These are phyloP conservation scores for Aschersonia sp. DNA, from an alignment of 2,329 filamentous ascomycete genomes.

Conservation along the genomic window DNA sequence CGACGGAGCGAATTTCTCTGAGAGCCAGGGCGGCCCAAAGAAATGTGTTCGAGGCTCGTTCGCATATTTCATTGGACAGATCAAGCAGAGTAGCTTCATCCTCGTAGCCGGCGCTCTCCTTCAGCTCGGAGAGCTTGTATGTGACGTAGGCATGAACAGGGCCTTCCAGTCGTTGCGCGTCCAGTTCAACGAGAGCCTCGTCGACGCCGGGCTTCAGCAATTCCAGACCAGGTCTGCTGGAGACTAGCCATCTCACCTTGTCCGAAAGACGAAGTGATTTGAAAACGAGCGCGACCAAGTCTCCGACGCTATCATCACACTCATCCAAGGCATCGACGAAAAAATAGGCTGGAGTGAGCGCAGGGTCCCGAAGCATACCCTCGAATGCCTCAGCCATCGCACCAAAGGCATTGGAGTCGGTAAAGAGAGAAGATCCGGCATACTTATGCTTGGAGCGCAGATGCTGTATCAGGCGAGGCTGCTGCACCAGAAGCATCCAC, in stretches of 20 bases:
- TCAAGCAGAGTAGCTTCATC: slow-evolving; percentile 2
- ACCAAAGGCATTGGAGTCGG: slow-evolving; percentile 21
- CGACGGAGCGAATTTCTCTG: slow-evolving; percentile 4
- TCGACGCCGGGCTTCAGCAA: slow-evolving; percentile 17
- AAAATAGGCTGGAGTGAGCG: slow-evolving; percentile 18
- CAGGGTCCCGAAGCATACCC: slow-evolving; percentile 23
- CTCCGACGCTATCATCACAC: slow-evolving; percentile 15
- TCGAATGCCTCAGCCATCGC: slow-evolving; percentile 20
- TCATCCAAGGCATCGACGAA: slow-evolving; percentile 35
- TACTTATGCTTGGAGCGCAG: slow-evolving; percentile 19
- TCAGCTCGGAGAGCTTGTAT: slow-evolving; percentile 13
- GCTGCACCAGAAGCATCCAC: slow-evolving; percentile 16
- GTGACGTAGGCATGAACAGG: slow-evolving; percentile 23
- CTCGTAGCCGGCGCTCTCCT: slow-evolving; percentile 1
- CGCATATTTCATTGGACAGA: slow-evolving; percentile 4
- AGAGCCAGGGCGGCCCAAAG: slow-evolving; percentile 6
- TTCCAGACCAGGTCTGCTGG: slow-evolving; percentile 18
- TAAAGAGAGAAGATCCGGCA: slow-evolving; percentile 18
- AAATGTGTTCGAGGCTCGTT: slow-evolving; percentile 8
- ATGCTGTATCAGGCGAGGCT: slow-evolving; percentile 18
- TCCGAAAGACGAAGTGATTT: slow-evolving; percentile 10
- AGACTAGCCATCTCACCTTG: slow-evolving; percentile 24
- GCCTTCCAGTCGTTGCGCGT: slow-evolving; percentile 16
- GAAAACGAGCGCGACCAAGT: slow-evolving; percentile 22
- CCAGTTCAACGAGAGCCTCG: slow-evolving; percentile 21